A percentile compares a stretch with the other conserved stretches of the same genome.
These are phyloP conservation scores for Triglochin maritima DNA, from an alignment of 106 monocot genomes.

Conservation along the genomic window DNA sequence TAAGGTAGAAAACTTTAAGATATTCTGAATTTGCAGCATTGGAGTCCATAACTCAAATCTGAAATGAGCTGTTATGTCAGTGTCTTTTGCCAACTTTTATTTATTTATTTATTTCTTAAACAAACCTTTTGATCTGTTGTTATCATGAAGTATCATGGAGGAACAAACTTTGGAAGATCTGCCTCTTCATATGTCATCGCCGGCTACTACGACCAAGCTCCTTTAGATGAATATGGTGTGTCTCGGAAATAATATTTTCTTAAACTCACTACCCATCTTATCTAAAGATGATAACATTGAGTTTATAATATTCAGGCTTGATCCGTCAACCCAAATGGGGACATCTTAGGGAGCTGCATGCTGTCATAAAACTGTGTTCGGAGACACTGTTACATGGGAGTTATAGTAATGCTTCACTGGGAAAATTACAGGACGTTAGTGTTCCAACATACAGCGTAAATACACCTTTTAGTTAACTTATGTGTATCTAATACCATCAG, in stretches of 20 bases:
- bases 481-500: background rate
- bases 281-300: too few species aligned
- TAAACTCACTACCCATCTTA: too few species aligned
- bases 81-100: too few species aligned
- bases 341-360: conserved; percentile 78
- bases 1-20: too few species aligned
- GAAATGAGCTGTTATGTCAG: too few species aligned
- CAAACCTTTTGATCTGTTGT: too few species aligned
- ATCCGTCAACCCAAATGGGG: conserved; percentile 75
- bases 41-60: too few species aligned
- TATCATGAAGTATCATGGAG: conserved; percentile 71
- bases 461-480: background rate
- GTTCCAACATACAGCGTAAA: too few species aligned
- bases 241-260: too few species aligned
- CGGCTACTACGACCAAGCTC: conserved; percentile 89
- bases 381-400: conserved; percentile 52
- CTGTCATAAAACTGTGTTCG: conserved; percentile 37
- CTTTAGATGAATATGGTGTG: conserved; percentile 94
- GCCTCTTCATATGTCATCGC: conserved; percentile 53
- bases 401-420: conserved; percentile 32
- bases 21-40: too few species aligned
- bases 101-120: too few species aligned
- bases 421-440: conserved; percentile 54
- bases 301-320: conserved; percentile 37
- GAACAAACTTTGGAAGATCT: conserved; percentile 78